phyloP scores from a whole-genome alignment of 2,329 filamentous ascomycete genomes.

The Colletotrichum aenigma region DNA sequence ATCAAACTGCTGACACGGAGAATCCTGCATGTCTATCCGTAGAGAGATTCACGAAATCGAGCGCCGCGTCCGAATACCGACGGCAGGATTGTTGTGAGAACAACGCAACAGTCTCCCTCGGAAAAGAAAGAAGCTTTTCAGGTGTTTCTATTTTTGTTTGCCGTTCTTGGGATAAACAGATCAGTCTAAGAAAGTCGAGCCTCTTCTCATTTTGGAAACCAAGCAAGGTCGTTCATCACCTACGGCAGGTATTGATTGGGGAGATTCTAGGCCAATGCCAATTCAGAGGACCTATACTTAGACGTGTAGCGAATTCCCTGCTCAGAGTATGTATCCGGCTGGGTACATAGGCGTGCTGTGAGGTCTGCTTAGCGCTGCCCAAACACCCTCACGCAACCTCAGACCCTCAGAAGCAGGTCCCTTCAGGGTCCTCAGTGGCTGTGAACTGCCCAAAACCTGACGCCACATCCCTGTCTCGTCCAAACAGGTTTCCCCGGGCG shows the following conservation, averaged over 20 bases:
- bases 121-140: background rate
- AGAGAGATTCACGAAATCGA: background rate
- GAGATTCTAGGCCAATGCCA: background rate
- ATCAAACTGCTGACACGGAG: background rate
- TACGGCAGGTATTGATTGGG: background rate
- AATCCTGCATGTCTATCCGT: background rate
- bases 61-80: background rate
- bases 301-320: background rate
- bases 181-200: background rate
- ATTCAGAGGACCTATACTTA: background rate
- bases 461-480: background rate
- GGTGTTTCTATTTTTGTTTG: background rate
- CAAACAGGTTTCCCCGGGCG: slow-evolving; percentile 15
- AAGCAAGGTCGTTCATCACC: background rate
- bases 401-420: background rate
- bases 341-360: background rate
- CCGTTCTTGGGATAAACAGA: background rate
- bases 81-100: background rate
- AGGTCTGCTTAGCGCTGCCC: background rate
- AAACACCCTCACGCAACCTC: background rate
- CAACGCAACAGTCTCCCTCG: background rate
- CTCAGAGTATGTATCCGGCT: no score
- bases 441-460: background rate
- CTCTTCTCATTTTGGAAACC: background rate
- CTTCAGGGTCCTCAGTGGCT: slow-evolving; percentile 16